Evolutionary conservation across 2,329 filamentous ascomycete species (phyloP).

Genomic region (Magnaporthiopsis rhizophila): DNA sequence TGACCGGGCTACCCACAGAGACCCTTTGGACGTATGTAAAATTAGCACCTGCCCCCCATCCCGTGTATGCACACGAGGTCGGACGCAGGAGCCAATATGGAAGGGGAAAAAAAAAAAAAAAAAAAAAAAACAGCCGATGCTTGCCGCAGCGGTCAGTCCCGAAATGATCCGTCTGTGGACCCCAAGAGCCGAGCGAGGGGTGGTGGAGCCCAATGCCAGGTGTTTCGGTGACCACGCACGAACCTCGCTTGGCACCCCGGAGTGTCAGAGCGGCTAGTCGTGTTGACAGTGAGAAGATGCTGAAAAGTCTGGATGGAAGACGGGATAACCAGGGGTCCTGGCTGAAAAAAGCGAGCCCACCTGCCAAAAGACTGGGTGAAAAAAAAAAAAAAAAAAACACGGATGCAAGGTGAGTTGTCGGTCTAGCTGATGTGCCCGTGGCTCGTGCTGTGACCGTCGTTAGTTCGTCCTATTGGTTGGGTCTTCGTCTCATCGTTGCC

Average conservation of each 20-base stretch:
- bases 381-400: not conserved
- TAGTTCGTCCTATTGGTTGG: not conserved
- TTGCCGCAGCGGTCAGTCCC: not conserved
- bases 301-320: not conserved
- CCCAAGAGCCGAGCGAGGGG: not conserved
- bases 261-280: not conserved
- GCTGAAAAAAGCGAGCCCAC: not conserved
- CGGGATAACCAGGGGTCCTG: not conserved
- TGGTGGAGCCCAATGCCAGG: not conserved
- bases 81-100: not conserved
- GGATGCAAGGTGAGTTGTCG: not conserved
- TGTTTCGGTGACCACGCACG: not conserved
- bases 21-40: not conserved
- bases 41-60: not conserved
- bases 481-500: not conserved
- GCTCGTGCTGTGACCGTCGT: not conserved
- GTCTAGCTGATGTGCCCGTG: not conserved
- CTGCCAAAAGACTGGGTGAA: not conserved
- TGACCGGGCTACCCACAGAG: too few relatives aligned
- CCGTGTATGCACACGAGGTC: too few relatives aligned
- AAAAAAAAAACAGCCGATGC: not conserved
- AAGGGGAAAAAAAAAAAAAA: not conserved
- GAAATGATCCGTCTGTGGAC: not conserved
- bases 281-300: not conserved
- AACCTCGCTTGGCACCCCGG: not conserved